Evolutionary conservation across 768 basidiomycete species (phyloP), one percentile per base, ranked within the genome.

Genomic region (Leccinum ochraceum): DNA sequence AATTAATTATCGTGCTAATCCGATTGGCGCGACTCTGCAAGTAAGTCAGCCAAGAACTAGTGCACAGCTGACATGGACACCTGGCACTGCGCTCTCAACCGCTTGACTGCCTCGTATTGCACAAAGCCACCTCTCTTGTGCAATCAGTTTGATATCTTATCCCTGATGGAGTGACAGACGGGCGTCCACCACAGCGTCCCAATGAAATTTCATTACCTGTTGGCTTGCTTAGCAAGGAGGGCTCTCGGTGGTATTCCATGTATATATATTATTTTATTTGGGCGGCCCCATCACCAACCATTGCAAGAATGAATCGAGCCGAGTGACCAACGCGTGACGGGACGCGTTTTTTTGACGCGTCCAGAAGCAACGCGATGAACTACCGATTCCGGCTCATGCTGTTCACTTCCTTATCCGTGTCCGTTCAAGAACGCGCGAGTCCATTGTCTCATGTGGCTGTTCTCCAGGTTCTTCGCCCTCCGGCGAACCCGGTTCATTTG

Each of bases 311-410:
- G 66, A 68, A 64, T 62, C 50, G 44, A 57, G 60, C 55, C 53
- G 49, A 53, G 60, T 63, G 60, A 67, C 67, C 53, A 60, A 59
- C 67, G 67, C 67, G 60, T 68, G 67, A 68, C 67, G 56, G 52
- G 56, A 66, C 68, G 68, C 60, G 68, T 59, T 63, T 69, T 60
- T 69, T 60, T 65, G 63, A 60, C 68, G 65, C 67, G 67, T 64
- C 65, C 44, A 46, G 44, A 46, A 46, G 44, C 42, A 44, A 20
- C 51, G 58, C 60, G 56, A 64, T 57, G 58, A 48, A 57, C 60
- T 55, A 66, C 64, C 56, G 58, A 63, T 55, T 52, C 66, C 59
- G 58, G 63, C 3, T 55, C 46, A 24, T 28, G 17, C 50, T 59
- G 28, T 36, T 54, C 63, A 46, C 61, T 64, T 59, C 60, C 57